A percentile compares a stretch with the other conserved stretches of the same genome.
These are phyloP conservation scores for Termitomyces eurrhizus DNA, from an alignment of 768 basidiomycete species.

Conservation along the genomic window DNA sequence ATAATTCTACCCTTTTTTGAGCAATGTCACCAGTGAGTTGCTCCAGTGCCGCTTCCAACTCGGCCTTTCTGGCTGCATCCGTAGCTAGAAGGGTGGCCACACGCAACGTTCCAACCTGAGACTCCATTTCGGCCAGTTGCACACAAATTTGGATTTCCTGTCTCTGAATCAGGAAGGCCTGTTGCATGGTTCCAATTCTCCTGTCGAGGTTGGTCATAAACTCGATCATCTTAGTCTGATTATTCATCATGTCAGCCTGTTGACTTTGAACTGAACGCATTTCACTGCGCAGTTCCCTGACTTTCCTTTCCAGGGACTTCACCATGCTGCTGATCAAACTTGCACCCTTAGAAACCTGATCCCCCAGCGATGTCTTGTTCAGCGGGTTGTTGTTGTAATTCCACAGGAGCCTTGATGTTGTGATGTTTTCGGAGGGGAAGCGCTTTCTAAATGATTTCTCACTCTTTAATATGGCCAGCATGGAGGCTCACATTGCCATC, in stretches of 20 bases:
- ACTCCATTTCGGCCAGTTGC: no score
- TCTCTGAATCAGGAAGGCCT: not conserved
- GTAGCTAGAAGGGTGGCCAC: no score
- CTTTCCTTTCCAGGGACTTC: not conserved
- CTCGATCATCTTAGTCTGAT: not conserved
- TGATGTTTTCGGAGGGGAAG: not conserved
- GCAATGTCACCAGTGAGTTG: no score
- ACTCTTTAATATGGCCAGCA: not conserved
- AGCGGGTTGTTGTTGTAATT: not conserved
- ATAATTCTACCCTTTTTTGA: no score
- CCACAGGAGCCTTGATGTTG: not conserved
- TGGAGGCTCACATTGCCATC: not conserved
- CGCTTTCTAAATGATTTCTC: not conserved
- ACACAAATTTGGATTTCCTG: not conserved
- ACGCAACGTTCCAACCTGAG: no score
- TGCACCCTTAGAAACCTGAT: not conserved
- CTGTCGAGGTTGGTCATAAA: not conserved
- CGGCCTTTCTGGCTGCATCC: no score
- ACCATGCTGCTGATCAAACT: no score
- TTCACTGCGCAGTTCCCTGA: not conserved
- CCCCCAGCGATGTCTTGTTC: not conserved
- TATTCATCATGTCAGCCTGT: accelerated
- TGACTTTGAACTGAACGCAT: not conserved
- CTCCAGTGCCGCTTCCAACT: no score
- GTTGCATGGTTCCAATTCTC: not conserved